Base-by-base conservation (phyloP, 371 early-diverging fungal genomes). In the Smittium culicis region DNA sequence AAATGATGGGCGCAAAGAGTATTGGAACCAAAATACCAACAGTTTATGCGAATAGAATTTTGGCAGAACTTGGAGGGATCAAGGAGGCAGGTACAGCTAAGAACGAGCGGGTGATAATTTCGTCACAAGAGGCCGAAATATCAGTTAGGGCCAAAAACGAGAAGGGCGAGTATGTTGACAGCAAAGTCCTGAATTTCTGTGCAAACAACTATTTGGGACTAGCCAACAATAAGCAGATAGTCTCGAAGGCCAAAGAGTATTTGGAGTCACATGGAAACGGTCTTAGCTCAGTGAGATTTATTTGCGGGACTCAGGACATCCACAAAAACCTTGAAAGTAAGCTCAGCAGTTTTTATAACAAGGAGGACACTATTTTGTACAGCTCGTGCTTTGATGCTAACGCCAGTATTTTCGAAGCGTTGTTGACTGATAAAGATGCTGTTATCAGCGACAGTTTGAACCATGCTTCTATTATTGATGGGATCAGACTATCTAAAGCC, bases 341-440 rank as follows among this genome's bases (percentile, higher is more conserved):
- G 67, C 77, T 85, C 70, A 68, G 79, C 54, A 69, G 76, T 55
- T 84, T 85, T 56, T 79, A 84, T 70, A 81, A 79, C 62, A 77
- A 75, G 0, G 67, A 74, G 35, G 85, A 85, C 71, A 82, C 83
- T 14, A 84, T 85, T 34, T 77, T 85, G 29, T 85, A 85, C 33
- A 80, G 83, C 16, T 81, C 81, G n/a, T 85, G 85, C 72, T 84
- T 85, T 61, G 85, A 85, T 58, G 85, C 85, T 68, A 84, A 85
- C 64, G 84, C 85, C 27, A 84, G 85, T 1, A 77, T 85, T 66
- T 85, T 85, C 63, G 85, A 84, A 70, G 79, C 81, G 30, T 73
- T 85, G 62, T 69, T 84, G 35, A 80, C 76, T 2, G 77, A 74
- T n/a, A 64, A 84, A 59, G 85, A 85, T 61, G 84, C 83, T 1